phyloP scores from a whole-genome alignment of 2,329 filamentous ascomycete species.

The Diaporthe nobilis region DNA sequence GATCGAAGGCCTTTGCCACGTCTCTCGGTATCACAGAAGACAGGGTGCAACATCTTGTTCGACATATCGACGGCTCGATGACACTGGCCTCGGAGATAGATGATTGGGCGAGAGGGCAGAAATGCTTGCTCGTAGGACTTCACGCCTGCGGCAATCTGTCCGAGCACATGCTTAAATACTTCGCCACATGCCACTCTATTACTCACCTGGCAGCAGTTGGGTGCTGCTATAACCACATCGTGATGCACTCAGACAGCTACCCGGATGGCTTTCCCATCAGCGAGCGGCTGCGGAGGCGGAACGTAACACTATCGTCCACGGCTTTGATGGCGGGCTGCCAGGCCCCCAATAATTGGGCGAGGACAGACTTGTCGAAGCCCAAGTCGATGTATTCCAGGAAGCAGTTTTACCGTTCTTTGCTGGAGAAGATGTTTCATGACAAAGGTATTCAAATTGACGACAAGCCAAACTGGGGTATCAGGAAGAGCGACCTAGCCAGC shows the following conservation, averaged over 20 bases:
- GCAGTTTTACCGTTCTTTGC: slow-evolving; percentile 37
- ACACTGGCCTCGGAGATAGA: slow-evolving; percentile 45
- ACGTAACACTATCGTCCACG: slow-evolving; percentile 48
- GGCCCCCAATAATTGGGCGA: slow-evolving; percentile 52
- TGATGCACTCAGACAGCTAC: slow-evolving; percentile 52
- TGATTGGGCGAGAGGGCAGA: slow-evolving; percentile 47
- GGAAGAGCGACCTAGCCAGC: slow-evolving; percentile 48
- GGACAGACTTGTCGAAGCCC: slow-evolving; percentile 40
- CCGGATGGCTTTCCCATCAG: slow-evolving; percentile 58
- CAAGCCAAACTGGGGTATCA: slow-evolving; percentile 49
- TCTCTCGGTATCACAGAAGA: slow-evolving; percentile 45
- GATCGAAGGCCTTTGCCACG: slow-evolving; percentile 46
- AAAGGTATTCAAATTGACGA: slow-evolving; percentile 43
- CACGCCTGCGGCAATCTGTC: slow-evolving; percentile 53
- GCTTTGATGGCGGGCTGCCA: slow-evolving; percentile 53
- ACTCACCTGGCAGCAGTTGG: slow-evolving; percentile 48
- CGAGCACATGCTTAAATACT: slow-evolving; percentile 52
- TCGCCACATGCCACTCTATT: slow-evolving; percentile 45
- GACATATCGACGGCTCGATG: slow-evolving; percentile 49
- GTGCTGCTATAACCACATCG: slow-evolving; percentile 54
- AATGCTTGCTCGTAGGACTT: slow-evolving; percentile 51
- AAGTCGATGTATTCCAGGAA: slow-evolving; percentile 42
- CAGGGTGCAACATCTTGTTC: slow-evolving; percentile 46
- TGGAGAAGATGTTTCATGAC: slow-evolving; percentile 43
- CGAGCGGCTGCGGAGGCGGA: slow-evolving; percentile 44